Conservation (phyloP, 169 alveolate genomes). For the Cryptosporidium bovis region DNA sequence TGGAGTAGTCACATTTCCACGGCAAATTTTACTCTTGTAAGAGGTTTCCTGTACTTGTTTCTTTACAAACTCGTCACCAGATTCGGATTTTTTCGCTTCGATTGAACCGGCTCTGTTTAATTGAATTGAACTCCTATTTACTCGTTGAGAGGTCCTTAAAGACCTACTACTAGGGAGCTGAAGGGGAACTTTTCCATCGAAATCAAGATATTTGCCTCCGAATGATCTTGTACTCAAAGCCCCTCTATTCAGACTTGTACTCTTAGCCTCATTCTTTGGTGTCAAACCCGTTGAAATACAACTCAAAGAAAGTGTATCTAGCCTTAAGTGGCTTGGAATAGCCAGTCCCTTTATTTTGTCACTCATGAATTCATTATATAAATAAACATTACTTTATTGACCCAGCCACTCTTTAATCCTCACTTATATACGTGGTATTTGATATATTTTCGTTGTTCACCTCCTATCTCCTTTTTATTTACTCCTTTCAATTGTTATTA, state of each 20-base stretch:
- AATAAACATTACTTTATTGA: neutral
- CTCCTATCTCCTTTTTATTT: too few relatives aligned
- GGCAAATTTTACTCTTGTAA: too few relatives aligned
- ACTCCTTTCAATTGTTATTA: too few relatives aligned
- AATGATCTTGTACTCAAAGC: slow-evolving; percentile 3
- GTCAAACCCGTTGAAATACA: slow-evolving; percentile 67
- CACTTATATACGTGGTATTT: too few relatives aligned
- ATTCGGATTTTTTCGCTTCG: neutral
- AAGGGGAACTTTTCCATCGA: slow-evolving; percentile 14
- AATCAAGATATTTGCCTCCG: slow-evolving; percentile 3
- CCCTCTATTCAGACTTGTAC: neutral
- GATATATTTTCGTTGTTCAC: too few relatives aligned
- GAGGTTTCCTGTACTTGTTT: neutral
- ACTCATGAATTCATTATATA: slow-evolving; percentile 59
- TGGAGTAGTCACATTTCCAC: slow-evolving; percentile 47
- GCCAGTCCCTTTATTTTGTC: slow-evolving; percentile 16
- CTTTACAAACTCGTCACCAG: neutral
- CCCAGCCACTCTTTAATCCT: too few relatives aligned
- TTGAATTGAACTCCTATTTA: slow-evolving; percentile 10
- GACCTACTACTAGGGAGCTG: slow-evolving; percentile 68
- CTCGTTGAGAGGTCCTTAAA: slow-evolving; percentile 41
- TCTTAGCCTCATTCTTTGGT: slow-evolving; percentile 35
- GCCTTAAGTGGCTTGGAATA: slow-evolving; percentile 75
- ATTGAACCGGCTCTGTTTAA: too few relatives aligned
- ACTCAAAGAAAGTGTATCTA: slow-evolving; percentile 66